Conservation (phyloP, 2,329 filamentous ascomycete genomes). For the Curvularia verruculosa region DNA sequence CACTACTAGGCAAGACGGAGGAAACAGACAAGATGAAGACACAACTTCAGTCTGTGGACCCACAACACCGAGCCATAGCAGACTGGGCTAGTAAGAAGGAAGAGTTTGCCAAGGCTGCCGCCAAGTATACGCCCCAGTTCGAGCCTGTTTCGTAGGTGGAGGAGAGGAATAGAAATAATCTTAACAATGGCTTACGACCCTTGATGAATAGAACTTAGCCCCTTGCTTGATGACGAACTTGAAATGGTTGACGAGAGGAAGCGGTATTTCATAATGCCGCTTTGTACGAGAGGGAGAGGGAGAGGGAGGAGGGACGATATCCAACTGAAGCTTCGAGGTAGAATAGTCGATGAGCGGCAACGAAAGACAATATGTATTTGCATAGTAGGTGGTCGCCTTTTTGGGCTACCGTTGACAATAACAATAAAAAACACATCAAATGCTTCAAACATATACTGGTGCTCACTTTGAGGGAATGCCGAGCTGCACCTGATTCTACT, state of each 20-base stretch:
- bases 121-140: constrained; percentile 87
- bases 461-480: not conserved
- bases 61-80: constrained; percentile 71
- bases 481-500: not conserved
- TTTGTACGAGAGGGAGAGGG: not conserved
- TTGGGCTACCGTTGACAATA: not conserved
- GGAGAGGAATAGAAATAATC: not conserved
- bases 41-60: constrained; percentile 62
- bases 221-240: not conserved
- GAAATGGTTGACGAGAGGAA: not conserved
- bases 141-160: constrained; percentile 48
- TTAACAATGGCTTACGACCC: not conserved
- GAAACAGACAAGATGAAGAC: constrained; percentile 64
- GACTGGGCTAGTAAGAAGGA: constrained; percentile 85
- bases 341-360: constrained; percentile 2
- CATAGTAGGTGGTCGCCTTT: not conserved
- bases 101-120: constrained; percentile 84
- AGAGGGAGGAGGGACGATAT: not conserved
- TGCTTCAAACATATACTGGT: not conserved
- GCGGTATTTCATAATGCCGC: constrained; percentile 1
- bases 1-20: constrained; percentile 70
- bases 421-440: not conserved
- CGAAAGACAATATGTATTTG: not conserved
- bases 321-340: not conserved
- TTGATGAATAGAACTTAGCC: not conserved